Percentiles rank a stretch among this genome's conserved stretches.
phyloP scores from a whole-genome alignment of 768 basidiomycete genomes.

The Naganishia onofrii region DNA sequence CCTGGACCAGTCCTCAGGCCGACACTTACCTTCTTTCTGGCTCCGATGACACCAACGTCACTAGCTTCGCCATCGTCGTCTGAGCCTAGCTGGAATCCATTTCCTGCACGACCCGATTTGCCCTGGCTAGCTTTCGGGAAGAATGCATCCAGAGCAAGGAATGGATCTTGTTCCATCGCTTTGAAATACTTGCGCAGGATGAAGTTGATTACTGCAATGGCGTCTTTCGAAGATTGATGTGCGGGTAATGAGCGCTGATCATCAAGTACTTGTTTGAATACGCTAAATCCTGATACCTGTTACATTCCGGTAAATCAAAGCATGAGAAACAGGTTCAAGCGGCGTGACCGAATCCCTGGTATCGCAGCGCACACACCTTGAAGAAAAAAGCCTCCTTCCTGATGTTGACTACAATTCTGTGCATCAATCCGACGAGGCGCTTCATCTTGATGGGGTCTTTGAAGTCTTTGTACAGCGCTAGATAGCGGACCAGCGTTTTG shows the following conservation, averaged over 20 bases:
- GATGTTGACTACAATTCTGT: conserved; percentile 82
- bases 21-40: conserved; percentile 43
- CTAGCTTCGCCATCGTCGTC: conserved; percentile 41
- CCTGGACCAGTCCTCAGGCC: neutral
- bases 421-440: conserved; percentile 80
- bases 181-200: conserved; percentile 94
- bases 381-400: conserved; percentile 95
- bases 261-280: conserved; percentile 82
- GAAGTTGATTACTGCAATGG: conserved; percentile 77
- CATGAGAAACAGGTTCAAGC: conserved; percentile 26
- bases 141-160: conserved; percentile 82
- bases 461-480: conserved; percentile 68
- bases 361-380: conserved; percentile 63
- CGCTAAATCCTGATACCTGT: conserved; percentile 81
- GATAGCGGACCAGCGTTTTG: conserved; percentile 60
- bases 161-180: conserved; percentile 73
- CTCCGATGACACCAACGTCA: conserved; percentile 37
- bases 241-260: conserved; percentile 71
- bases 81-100: conserved; percentile 32
- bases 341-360: conserved; percentile 21
- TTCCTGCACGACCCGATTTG: conserved; percentile 30
- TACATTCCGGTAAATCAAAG: neutral
- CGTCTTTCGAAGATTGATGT: conserved; percentile 75
- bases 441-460: conserved; percentile 74
- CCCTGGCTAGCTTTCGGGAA: conserved; percentile 44